Conservation (phyloP, 1,139 yeast genomes). For the Petasospora fabianii region DNA sequence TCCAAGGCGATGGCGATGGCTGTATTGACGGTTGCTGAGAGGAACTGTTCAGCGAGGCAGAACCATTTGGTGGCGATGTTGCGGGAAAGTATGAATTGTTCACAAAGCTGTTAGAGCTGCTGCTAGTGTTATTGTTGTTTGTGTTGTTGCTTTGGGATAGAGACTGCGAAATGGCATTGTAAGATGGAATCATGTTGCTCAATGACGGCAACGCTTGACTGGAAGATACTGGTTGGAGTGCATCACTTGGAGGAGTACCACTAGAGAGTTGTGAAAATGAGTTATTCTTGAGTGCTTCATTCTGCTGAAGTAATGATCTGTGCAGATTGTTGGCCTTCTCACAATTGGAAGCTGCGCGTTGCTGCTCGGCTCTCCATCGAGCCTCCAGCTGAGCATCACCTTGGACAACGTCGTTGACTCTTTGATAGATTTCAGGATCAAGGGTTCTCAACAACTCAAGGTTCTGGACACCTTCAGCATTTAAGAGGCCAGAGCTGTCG, state of each 20-base stretch:
- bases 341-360: constrained; percentile 27
- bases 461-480: constrained; percentile 29
- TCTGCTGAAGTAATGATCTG: constrained; percentile 14
- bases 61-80: constrained; percentile 6
- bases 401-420: constrained; percentile 28
- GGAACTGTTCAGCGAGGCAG: constrained; percentile 1
- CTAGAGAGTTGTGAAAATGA: constrained; percentile 2
- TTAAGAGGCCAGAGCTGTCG: constrained; percentile 33
- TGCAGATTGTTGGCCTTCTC: constrained; percentile 15
- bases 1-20: constrained; percentile 19
- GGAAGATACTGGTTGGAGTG: background rate
- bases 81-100: constrained; percentile 6
- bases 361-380: constrained; percentile 33
- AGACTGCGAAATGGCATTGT: background rate
- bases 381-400: constrained; percentile 33
- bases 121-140: constrained; percentile 10
- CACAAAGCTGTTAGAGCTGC: constrained; percentile 7
- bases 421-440: constrained; percentile 30
- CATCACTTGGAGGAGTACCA: background rate
- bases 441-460: constrained; percentile 27
- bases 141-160: too few relatives aligned
- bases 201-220: background rate
- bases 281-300: constrained; percentile 15
- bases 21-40: constrained; percentile 3
- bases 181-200: background rate